Percentiles rank a stretch among this genome's conserved stretches.
These are phyloP conservation scores for Psilocybe subaeruginosa DNA, from an alignment of 768 basidiomycete genomes.

Conservation along the genomic window DNA sequence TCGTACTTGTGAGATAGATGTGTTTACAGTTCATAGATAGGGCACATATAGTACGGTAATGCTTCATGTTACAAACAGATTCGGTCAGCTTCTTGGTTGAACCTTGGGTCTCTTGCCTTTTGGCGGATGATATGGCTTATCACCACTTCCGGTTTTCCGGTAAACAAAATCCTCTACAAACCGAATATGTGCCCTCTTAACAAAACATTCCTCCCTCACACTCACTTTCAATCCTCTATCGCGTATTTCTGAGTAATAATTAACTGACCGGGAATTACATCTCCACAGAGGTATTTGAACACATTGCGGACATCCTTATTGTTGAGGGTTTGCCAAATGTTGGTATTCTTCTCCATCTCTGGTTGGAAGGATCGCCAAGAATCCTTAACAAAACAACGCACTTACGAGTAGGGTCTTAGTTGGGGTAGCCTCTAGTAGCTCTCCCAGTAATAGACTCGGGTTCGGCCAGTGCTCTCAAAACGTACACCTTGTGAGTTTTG, in stretches of 20 bases:
- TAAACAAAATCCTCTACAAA: background rate
- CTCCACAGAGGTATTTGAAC: background rate
- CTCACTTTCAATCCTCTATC: background rate
- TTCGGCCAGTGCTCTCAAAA: background rate
- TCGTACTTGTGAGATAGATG: too few species aligned
- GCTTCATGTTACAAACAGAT: too few species aligned
- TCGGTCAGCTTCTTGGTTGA: too few species aligned
- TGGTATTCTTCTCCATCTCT: background rate
- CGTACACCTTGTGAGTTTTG: background rate
- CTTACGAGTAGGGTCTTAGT: conserved; percentile 7
- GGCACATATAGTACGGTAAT: too few species aligned
- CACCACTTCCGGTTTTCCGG: too few species aligned
- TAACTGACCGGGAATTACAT: background rate
- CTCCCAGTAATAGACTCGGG: conserved; percentile 14
- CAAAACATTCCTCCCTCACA: background rate
- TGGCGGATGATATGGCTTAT: too few species aligned
- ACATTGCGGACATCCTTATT: background rate
- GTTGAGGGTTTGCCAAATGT: background rate
- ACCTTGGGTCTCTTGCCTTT: too few species aligned
- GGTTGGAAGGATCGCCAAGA: background rate
- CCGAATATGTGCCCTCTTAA: background rate
- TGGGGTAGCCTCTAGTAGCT: conserved; percentile 22
- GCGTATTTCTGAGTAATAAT: background rate
- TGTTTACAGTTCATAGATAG: too few species aligned
- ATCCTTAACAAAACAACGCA: background rate